phyloP scores from a whole-genome alignment of 768 basidiomycete genomes.

The Rhodotorula taiwanensis region DNA sequence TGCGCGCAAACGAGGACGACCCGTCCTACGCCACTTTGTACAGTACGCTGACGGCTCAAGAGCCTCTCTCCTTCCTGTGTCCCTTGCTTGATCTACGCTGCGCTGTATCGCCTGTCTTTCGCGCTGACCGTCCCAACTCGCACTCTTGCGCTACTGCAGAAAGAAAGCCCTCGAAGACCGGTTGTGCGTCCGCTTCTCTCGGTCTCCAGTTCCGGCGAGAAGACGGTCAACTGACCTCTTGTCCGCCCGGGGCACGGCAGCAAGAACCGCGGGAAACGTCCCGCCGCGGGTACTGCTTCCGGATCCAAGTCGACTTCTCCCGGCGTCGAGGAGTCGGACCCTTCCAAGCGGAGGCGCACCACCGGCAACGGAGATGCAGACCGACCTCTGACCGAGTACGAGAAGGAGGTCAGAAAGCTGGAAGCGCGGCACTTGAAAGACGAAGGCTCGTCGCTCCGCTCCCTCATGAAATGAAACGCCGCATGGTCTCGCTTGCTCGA shows the following conservation, averaged over 20 bases:
- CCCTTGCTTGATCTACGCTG: background rate
- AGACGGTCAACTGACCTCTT: no score
- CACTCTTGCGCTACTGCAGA: slow-evolving; percentile 2
- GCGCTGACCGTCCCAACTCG: background rate
- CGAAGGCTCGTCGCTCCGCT: slow-evolving; percentile 11
- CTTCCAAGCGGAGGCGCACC: no score
- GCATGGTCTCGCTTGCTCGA: no score
- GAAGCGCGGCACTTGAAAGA: slow-evolving; percentile 14
- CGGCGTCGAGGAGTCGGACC: no score
- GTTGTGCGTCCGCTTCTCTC: slow-evolving; percentile 4
- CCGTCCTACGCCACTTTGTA: no score
- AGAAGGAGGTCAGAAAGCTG: slow-evolving; percentile 23
- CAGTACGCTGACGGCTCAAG: no score
- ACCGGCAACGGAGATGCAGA: no score
- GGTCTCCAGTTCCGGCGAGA: background rate
- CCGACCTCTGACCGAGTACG: slow-evolving; percentile 10
- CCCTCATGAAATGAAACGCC: slow-evolving; percentile 18
- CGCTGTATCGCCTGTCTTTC: no score
- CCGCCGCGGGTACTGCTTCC: background rate
- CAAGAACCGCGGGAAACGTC: slow-evolving; percentile 31
- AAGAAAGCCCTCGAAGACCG: slow-evolving; percentile 30
- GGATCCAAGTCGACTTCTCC: no score
- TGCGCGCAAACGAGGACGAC: no score
- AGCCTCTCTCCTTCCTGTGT: no score
- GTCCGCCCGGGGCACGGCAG: background rate